Conservation (phyloP, 2,329 filamentous ascomycete genomes). For the Arthrobotrys sphaeroides region DNA sequence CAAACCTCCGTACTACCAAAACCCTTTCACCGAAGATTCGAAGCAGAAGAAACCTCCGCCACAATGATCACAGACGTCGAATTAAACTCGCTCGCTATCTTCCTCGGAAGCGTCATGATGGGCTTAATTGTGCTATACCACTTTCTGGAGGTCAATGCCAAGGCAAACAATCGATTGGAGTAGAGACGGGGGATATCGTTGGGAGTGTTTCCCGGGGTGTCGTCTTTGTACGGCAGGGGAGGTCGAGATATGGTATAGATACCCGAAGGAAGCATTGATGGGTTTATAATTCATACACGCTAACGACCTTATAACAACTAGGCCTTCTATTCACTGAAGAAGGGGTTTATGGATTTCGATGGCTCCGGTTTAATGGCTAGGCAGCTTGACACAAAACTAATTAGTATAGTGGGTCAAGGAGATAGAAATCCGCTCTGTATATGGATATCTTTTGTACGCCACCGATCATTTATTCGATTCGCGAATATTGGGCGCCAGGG, state of each 20-base stretch:
- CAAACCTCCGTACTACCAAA: not conserved
- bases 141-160: slow-evolving; percentile 93
- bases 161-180: slow-evolving; percentile 63
- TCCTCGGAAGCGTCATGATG: slow-evolving; percentile 89
- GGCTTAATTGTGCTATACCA: slow-evolving; percentile 93
- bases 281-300: too few relatives aligned
- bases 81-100: slow-evolving; percentile 89
- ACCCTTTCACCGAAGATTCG: not conserved
- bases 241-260: not conserved
- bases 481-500: not conserved
- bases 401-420: not conserved
- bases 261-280: too few relatives aligned
- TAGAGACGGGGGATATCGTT: not conserved
- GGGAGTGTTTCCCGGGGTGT: not conserved
- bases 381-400: too few relatives aligned
- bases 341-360: too few relatives aligned
- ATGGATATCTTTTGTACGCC: not conserved
- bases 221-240: not conserved
- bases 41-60: slow-evolving; percentile 57
- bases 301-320: too few relatives aligned
- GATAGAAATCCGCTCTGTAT: not conserved
- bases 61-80: slow-evolving; percentile 94
- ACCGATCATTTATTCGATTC: not conserved
- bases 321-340: too few relatives aligned
- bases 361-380: not conserved